phyloP scores from a whole-genome alignment of 2,329 filamentous ascomycete genomes.

The Graphilbum fragrans region DNA sequence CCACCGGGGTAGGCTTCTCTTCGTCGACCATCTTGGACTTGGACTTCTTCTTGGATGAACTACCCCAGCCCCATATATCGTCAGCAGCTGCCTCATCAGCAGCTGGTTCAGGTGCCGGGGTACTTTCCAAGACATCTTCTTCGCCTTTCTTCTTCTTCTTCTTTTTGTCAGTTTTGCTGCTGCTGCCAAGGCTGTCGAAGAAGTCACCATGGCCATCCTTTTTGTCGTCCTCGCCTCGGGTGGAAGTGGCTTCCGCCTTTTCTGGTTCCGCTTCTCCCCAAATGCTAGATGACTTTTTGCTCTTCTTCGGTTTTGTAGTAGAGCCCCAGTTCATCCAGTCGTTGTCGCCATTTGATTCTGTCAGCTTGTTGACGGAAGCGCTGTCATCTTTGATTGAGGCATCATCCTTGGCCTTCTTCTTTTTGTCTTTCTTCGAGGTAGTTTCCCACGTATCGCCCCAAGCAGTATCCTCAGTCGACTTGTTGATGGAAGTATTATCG shows the following conservation, averaged over 20 bases:
- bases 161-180: constrained; percentile 16
- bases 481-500: constrained; percentile 3
- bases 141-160: constrained; percentile 16
- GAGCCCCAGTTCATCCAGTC: constrained; percentile 9
- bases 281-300: constrained; percentile 3
- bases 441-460: constrained; percentile 18
- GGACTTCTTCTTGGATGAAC: constrained; percentile 17
- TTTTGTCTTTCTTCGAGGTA: constrained; percentile 15
- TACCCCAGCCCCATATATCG: constrained; percentile 22
- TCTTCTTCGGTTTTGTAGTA: constrained; percentile 6
- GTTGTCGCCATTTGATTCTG: constrained; percentile 5
- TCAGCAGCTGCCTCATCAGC: constrained; percentile 5
- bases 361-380: constrained; percentile 2
- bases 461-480: constrained; percentile 12
- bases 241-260: constrained; percentile 2
- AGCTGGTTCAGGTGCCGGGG: background rate
- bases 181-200: constrained; percentile 17
- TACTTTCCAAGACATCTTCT: constrained; percentile 10
- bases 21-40: constrained; percentile 28
- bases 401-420: constrained; percentile 13
- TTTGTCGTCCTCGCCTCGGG: constrained; percentile 19
- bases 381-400: constrained; percentile 7
- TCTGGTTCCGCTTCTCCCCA: constrained; percentile 8
- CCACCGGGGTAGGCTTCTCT: constrained; percentile 21
- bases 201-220: constrained; percentile 13